A percentile compares a stretch with the other conserved stretches of the same genome.
Conservation (phyloP, 352 stramenopile species). For the Globisporangium nagaii region DNA sequence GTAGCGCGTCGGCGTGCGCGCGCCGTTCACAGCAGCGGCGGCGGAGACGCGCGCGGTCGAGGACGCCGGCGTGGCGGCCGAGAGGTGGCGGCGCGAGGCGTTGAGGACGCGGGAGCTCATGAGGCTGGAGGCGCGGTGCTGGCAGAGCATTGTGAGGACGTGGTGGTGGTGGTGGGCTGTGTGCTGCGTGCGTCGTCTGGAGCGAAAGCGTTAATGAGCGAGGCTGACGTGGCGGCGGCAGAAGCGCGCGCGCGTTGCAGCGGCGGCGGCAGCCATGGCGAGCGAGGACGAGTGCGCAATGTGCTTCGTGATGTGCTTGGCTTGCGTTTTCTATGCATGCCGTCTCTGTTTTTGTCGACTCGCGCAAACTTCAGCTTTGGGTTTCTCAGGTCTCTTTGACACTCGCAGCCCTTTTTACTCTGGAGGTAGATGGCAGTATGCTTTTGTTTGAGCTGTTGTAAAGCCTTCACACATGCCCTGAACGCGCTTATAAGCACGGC, state of each 20-base stretch:
- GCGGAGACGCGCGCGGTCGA: slow-evolving; percentile 16
- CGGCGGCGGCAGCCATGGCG: background rate
- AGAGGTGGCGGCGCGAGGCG: slow-evolving; percentile 38
- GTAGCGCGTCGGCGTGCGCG: slow-evolving; percentile 38
- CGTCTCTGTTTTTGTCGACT: background rate
- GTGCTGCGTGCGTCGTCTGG: background rate
- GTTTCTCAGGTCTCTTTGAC: background rate
- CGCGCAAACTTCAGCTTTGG: slow-evolving; percentile 15
- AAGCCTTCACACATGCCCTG: too few relatives aligned
- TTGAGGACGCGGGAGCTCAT: slow-evolving; percentile 18
- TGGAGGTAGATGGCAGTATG: too few relatives aligned
- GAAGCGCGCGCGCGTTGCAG: background rate
- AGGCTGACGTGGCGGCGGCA: background rate
- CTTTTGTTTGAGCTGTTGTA: too few relatives aligned
- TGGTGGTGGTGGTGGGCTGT: background rate
- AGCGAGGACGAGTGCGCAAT: slow-evolving; percentile 3
- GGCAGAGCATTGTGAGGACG: slow-evolving; percentile 24
- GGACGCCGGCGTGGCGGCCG: slow-evolving; percentile 20
- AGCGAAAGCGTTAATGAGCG: slow-evolving; percentile 10
- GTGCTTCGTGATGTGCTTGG: background rate
- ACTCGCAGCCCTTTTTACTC: too few relatives aligned
- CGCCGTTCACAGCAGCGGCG: slow-evolving; percentile 22
- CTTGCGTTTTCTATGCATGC: slow-evolving; percentile 13
- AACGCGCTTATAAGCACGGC: too few relatives aligned
- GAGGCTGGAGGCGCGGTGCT: slow-evolving; percentile 11